Evolutionary conservation across 75 land plant genomes (phyloP).

Genomic region (Picea sitchensis): DNA sequence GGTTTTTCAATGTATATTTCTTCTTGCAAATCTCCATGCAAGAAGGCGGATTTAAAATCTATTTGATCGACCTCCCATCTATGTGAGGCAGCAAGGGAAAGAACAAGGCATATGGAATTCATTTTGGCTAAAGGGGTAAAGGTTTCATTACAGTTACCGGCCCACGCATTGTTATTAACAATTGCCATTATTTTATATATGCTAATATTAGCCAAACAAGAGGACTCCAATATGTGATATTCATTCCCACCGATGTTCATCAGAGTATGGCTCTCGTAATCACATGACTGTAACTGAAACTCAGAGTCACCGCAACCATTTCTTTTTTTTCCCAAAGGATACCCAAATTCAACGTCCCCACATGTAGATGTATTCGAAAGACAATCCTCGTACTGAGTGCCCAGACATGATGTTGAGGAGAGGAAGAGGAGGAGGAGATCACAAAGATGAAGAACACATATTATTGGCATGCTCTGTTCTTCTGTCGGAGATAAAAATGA

Average conservation of each 20-base stretch:
- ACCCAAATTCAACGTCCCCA: background rate
- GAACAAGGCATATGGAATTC: too few relatives aligned
- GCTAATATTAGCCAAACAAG: background rate
- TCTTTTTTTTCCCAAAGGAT: background rate
- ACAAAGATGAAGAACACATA: too few relatives aligned
- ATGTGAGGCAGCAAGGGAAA: too few relatives aligned
- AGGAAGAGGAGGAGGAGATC: background rate
- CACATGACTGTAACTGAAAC: background rate
- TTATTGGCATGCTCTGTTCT: too few relatives aligned
- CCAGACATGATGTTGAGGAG: background rate
- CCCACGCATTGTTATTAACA: background rate
- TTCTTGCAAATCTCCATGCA: too few relatives aligned
- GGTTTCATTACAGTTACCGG: background rate
- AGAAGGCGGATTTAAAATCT: too few relatives aligned
- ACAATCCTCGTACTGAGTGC: background rate
- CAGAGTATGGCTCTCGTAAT: background rate
- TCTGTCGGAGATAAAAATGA: too few relatives aligned
- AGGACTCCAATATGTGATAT: background rate
- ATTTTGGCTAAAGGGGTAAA: too few relatives aligned
- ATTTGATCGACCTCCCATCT: too few relatives aligned
- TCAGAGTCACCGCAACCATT: background rate
- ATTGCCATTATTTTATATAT: background rate
- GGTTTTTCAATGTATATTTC: too few relatives aligned
- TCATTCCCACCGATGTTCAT: background rate
- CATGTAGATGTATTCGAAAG: background rate